Evolutionary conservation across 345 rosid species (phyloP), one percentile per base, ranked within the genome.

Genomic region (Gossypium longicalyx): DNA sequence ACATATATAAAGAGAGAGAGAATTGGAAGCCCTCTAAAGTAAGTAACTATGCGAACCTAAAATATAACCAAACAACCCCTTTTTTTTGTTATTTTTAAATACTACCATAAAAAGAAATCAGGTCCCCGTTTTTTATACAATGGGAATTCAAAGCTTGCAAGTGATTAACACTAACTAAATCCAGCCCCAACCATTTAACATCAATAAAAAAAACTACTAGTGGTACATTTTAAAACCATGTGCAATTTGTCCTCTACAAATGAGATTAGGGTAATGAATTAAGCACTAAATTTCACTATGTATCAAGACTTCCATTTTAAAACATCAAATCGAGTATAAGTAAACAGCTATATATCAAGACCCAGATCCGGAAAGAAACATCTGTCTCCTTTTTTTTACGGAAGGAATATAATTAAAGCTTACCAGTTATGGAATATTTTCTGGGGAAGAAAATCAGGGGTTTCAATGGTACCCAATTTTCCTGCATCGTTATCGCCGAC

Each of bases 381-480:
- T n/a, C 10, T 0, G 38, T 20, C 23, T 53, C 23, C 22, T n/a
- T 9, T 54, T 61, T 49, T 52, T 71, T 61, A 56, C 0, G 7
- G 16, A 38, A 4, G 1, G 41, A 59, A 58, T 0, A 20, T 12
- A 70, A 22, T 23, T 12, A 41, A 52, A 34, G 16, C 64, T 52
- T 38, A 57, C 78, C 77, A 51, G 85, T 79, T 83, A 6, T 57
- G 74, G 72, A 66, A 53, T 10, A 47, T 51, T 56, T 83, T 29
- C 75, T 74, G 81, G 20, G 48, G 44, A 29, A 76, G 71, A 22
- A 71, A 76, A 71, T 74, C 83, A 53, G 58, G 64, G 74, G 56
- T 70, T 65, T 67, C 83, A 17, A 56, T 76, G 69, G 85, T 82
- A 85, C 86, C 89, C 69, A 61, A 76, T 29, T 81, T 64, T 0